Evolutionary conservation across 352 stramenopile species (phyloP).

Genomic region (Globisporangium nunn): DNA sequence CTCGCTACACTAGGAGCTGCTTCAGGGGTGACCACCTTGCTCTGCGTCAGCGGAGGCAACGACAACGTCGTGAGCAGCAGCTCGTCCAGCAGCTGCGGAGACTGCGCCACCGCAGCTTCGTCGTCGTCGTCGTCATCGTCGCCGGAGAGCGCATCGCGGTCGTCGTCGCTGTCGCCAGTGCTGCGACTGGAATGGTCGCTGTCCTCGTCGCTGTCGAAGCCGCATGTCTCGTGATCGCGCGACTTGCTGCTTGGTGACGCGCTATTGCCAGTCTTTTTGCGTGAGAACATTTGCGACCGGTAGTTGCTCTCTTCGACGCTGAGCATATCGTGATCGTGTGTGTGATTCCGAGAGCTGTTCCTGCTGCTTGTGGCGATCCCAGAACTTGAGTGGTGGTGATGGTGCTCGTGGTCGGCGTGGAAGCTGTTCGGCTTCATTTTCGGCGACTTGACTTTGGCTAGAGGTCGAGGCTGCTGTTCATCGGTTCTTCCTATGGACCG

Average conservation of each 20-base stretch:
- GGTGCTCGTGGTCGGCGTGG: conserved; percentile 12
- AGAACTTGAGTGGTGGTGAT: neutral
- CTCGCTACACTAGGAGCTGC: neutral
- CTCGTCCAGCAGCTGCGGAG: conserved; percentile 61
- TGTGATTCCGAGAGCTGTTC: neutral
- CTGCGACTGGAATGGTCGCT: neutral
- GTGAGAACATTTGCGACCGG: conserved; percentile 50
- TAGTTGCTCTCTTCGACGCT: conserved; percentile 62
- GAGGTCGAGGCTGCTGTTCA: neutral
- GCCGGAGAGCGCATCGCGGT: conserved; percentile 28
- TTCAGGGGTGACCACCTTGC: conserved; percentile 1
- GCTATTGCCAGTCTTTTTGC: conserved; percentile 41
- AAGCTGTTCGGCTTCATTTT: conserved; percentile 27
- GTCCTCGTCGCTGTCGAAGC: conserved; percentile 2
- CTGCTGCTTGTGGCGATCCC: neutral
- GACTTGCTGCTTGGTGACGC: conserved; percentile 20
- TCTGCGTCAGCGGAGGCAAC: conserved; percentile 46
- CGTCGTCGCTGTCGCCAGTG: conserved; percentile 2
- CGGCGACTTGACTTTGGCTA: conserved; percentile 5
- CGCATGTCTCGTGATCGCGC: conserved; percentile 11
- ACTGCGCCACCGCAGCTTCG: conserved; percentile 57
- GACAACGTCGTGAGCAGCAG: conserved; percentile 68
- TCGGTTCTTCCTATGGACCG: neutral
- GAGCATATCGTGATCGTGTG: conserved; percentile 29
- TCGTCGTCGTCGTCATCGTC: conserved; percentile 63